Evolutionary conservation across 2,329 filamentous ascomycete species (phyloP), one percentile per base, ranked within the genome.

Genomic region (Colletotrichum godetiae): DNA sequence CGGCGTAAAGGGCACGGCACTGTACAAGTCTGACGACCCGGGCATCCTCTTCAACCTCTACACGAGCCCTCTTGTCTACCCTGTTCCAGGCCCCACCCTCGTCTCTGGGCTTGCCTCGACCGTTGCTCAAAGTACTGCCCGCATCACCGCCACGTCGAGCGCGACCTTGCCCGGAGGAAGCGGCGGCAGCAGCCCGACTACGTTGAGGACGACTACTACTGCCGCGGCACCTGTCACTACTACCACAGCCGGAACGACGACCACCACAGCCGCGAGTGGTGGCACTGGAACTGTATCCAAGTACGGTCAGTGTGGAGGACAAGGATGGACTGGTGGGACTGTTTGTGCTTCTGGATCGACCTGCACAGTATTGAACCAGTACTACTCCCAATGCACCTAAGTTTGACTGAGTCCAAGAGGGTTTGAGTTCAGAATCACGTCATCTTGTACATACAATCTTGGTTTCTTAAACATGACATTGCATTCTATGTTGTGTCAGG

Each of bases 351-450:
- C 78, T 22, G 80, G 80, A 13, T 81, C 69, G 37, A 84, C 78
- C 22, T 86, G 84, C 79, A 78, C 75, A 53, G 79, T 78, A 61
- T 46, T 78, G 67, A 86, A 86, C 77, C 78, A 79, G 56, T 86
- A 76, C 74, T 86, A 85, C 79, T 82, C 68, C 19, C 84, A 86
- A 76, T 86, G 84, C 76, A 69, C 84, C 70, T 86, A 79, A 62
- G 42, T 7, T 12, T 6, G 24, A 35, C 2, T 12, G 2, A 11
- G 5, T 1, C 8, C 3, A 5, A 13, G 24, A 4, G 2, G 6
- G 6, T 5, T 35, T 35, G 33, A 27, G 27, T 27, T 35, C 33
- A 11, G 33, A 35, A 35, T 35, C 19, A 49, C n/a, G 19, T 49
- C 4, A 11, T 49, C 0, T 6, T 49, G 42, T 49, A 49, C 19